Evolutionary conservation across 768 basidiomycete species (phyloP).

Genomic region (Coprinopsis sp.): DNA sequence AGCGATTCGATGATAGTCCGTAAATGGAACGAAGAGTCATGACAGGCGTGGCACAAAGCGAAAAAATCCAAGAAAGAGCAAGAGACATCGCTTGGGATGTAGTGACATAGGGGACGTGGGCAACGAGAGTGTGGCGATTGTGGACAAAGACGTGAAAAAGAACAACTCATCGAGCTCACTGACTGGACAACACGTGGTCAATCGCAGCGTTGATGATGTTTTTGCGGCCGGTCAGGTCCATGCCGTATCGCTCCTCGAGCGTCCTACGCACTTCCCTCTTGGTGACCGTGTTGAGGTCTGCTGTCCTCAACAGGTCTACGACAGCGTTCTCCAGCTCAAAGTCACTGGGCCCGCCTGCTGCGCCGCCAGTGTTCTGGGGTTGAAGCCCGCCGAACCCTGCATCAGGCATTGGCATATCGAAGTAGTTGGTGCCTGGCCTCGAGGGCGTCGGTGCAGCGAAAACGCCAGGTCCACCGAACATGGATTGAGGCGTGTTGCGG

Average conservation of each 20-base stretch:
- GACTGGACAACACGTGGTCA: slow-evolving; percentile 61
- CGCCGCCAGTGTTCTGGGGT: slow-evolving; percentile 24
- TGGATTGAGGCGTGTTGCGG: slow-evolving; percentile 63
- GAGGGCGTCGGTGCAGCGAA: slow-evolving; percentile 63
- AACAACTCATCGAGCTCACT: slow-evolving; percentile 16
- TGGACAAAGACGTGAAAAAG: neutral
- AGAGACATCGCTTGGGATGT: too few species aligned
- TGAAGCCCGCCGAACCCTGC: slow-evolving; percentile 49
- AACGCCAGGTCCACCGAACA: neutral
- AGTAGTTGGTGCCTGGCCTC: slow-evolving; percentile 70
- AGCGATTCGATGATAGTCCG: too few species aligned
- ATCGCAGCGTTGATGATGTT: slow-evolving; percentile 73
- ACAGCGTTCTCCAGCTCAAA: slow-evolving; percentile 72
- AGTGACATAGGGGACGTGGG: too few species aligned
- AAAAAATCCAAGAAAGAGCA: too few species aligned
- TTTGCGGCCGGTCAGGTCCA: slow-evolving; percentile 71
- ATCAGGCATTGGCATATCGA: slow-evolving; percentile 64
- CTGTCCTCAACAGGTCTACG: slow-evolving; percentile 63
- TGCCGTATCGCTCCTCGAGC: slow-evolving; percentile 78
- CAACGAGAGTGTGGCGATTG: too few species aligned
- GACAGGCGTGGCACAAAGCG: too few species aligned
- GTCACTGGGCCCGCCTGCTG: slow-evolving; percentile 54
- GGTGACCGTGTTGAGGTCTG: slow-evolving; percentile 87
- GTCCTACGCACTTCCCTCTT: slow-evolving; percentile 86
- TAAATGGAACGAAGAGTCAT: too few species aligned